Evolutionary conservation across 164 flowering plant species (phyloP), one percentile per base, ranked within the genome.

Genomic region (Chimonanthus praecox): DNA sequence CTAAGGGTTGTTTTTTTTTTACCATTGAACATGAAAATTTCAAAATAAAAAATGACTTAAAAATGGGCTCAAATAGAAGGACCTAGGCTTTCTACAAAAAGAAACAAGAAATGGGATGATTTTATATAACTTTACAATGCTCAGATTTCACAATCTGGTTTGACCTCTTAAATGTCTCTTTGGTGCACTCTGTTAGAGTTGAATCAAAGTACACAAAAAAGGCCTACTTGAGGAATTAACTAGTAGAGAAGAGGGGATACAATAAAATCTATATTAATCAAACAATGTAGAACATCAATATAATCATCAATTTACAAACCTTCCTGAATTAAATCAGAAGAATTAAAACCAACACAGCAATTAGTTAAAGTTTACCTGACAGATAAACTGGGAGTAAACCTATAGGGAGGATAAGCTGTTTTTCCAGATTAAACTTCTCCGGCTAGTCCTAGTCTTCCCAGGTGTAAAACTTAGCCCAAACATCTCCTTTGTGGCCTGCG

Each of bases 381-480:
- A 20, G 21, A 20, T 20, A 20, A 20, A 33, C 33, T 33, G 33
- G 33, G 33, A 33, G 33, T 33, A 33, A 33, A 33, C 33, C 33
- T 33, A 49, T 66, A 3, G 48, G 48, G 9, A 44, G 68, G 68
- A 45, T 6, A 66, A 44, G n/a, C 68, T 66, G 44, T 66, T 21
- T 66, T 5, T 68, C 51, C 70, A 68, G 54, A 16, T 11, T 13
- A 45, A 3, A 43, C 20, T 7, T 78, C 83, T 86, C 68, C 88
- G 82, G 49, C 77, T 79, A 13, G 78, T 47, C 64, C 50, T 71
- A 11, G 77, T 49, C 63, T 48, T 68, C 44, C 82, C 79, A 6
- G 94, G 88, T 5, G 93, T 78, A 80, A 95, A 92, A 81, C 90
- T 89, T n/a, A 95, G 94, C 11, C 94, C 96, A 72, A 93, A 91